phyloP scores from a whole-genome alignment of 2,329 filamentous ascomycete species.

The Fusarium nurragi region DNA sequence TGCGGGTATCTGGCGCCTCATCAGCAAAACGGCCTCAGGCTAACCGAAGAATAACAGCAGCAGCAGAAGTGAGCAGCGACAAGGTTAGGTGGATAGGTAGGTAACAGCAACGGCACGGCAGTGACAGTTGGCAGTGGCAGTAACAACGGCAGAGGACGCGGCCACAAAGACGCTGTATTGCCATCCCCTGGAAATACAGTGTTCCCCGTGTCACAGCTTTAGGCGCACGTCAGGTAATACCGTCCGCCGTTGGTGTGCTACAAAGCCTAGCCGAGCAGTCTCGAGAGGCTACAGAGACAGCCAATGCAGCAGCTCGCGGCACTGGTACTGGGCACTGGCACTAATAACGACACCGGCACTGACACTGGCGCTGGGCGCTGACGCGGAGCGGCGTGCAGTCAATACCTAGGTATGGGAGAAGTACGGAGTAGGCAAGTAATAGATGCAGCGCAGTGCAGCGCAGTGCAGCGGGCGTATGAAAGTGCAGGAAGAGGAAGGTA shows the following conservation, averaged over 20 bases:
- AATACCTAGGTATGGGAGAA: conserved; percentile 1
- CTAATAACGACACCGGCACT: conserved; percentile 3
- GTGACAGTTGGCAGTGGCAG: conserved; percentile 38
- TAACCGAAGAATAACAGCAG: conserved; percentile 29
- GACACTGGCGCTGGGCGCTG: conserved; percentile 13
- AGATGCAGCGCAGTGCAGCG: conserved; percentile 29
- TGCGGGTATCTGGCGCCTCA: conserved; percentile 61
- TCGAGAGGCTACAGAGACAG: conserved; percentile 41
- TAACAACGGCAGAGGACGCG: conserved; percentile 39
- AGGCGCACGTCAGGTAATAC: conserved; percentile 41
- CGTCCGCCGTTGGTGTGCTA: conserved; percentile 42
- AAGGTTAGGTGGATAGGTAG: conserved; percentile 22
- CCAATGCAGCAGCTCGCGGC: conserved; percentile 39
- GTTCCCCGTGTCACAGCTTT: conserved; percentile 44
- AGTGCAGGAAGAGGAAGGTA: conserved; percentile 15
- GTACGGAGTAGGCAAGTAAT: conserved; percentile 8
- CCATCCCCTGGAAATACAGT: conserved; percentile 46
- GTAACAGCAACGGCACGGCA: conserved; percentile 30
- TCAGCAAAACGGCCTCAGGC: conserved; percentile 42
- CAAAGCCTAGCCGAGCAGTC: conserved; percentile 39
- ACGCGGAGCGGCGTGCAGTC: conserved; percentile 23
- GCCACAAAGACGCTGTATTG: conserved; percentile 46
- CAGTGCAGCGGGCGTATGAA: conserved; percentile 26
- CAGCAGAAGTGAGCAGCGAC: conserved; percentile 17
- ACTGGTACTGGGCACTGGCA: conserved; percentile 26